Percentiles rank a stretch among this genome's conserved stretches.
Evolutionary conservation across 225 moss, liverwort and hornwort genomes (phyloP).

Genomic region (Asterella californica): DNA sequence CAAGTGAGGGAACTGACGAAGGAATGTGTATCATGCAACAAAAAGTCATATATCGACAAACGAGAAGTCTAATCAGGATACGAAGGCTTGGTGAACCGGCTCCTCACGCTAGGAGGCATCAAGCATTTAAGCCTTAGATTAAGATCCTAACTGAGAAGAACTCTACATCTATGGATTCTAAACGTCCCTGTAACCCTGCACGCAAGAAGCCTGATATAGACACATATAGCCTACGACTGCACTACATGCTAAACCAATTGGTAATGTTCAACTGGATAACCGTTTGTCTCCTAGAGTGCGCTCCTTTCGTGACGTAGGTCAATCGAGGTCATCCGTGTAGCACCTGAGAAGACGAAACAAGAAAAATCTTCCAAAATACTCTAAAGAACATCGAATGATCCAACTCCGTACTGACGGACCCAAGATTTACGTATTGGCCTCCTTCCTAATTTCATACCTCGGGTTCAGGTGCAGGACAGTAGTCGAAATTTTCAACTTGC

Average conservation of each 20-base stretch:
- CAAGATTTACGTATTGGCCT: neutral
- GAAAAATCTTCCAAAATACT: neutral
- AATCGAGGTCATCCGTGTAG: neutral
- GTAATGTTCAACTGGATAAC: no score
- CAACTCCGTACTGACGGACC: neutral
- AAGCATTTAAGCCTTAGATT: neutral
- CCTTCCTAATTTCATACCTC: constrained; percentile 25
- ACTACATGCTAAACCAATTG: neutral
- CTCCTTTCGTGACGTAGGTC: neutral
- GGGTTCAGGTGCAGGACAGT: constrained; percentile 19
- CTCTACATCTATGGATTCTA: neutral
- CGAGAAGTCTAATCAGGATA: neutral
- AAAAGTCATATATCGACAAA: neutral
- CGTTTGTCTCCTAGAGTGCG: neutral
- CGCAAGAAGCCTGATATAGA: neutral
- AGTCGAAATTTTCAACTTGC: constrained; percentile 17
- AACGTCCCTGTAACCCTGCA: neutral
- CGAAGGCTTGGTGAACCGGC: neutral
- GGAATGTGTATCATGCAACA: neutral
- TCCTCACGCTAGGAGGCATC: neutral
- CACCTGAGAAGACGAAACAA: neutral
- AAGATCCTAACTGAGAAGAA: neutral
- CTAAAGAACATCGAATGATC: neutral
- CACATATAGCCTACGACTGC: neutral
- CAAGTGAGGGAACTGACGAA: neutral